Conservation (phyloP, 2,329 filamentous ascomycete genomes). For the Capronia americana region DNA sequence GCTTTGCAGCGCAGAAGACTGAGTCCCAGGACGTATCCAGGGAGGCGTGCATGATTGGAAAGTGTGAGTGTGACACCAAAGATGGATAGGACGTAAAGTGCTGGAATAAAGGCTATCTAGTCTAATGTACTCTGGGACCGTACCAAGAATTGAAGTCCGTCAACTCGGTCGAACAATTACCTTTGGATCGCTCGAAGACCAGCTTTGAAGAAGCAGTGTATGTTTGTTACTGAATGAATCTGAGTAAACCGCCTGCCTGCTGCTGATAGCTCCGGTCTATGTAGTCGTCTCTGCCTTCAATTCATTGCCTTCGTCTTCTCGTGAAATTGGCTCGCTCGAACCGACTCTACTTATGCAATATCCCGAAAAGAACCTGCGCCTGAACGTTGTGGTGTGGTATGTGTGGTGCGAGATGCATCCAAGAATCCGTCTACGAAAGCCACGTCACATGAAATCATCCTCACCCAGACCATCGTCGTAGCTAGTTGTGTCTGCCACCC, state of each 20-base stretch:
- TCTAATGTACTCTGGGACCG: not conserved
- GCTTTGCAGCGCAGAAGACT: not conserved
- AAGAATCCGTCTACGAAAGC: conserved; percentile 46
- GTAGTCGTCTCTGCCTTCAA: conserved; percentile 5
- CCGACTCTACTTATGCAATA: conserved; percentile 19
- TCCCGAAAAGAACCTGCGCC: conserved; percentile 20
- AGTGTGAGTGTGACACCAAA: not conserved
- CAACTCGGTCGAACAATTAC: not conserved
- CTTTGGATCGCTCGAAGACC: not conserved
- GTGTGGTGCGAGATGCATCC: too few relatives aligned
- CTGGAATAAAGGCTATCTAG: not conserved
- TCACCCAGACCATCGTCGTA: conserved; percentile 83
- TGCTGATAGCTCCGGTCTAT: not conserved
- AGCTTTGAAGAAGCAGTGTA: not conserved
- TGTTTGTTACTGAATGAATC: not conserved
- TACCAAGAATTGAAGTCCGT: not conserved
- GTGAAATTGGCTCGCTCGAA: not conserved
- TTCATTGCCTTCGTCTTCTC: conserved; percentile 12
- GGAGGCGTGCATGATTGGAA: not conserved
- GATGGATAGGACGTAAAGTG: not conserved
- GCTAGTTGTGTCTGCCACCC: conserved; percentile 70
- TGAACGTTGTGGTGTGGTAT: not conserved
- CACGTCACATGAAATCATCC: conserved; percentile 58
- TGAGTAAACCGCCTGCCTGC: not conserved
- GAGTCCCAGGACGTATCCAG: not conserved